Evolutionary conservation across 2,329 filamentous ascomycete genomes (phyloP).

Genomic region (Cladosporium sp.): DNA sequence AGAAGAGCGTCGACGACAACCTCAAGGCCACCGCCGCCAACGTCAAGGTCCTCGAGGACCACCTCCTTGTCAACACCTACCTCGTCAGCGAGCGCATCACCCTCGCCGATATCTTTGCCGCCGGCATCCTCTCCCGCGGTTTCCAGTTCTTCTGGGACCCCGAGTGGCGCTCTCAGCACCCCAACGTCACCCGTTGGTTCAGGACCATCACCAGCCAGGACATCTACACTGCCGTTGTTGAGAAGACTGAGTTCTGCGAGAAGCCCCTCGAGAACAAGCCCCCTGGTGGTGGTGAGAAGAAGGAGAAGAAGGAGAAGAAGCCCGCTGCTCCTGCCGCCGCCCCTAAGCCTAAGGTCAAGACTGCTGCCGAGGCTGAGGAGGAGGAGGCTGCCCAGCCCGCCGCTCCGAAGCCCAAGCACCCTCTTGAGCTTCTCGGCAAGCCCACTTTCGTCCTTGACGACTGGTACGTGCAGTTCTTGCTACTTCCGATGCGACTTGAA

Average conservation of each 20-base stretch:
- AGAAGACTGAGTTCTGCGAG: slow-evolving; percentile 72
- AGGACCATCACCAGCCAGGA: slow-evolving; percentile 88
- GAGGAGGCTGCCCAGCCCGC: slow-evolving; percentile 55
- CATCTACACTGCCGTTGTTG: slow-evolving; percentile 75
- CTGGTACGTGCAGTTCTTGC: slow-evolving; percentile 67
- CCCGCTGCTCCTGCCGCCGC: slow-evolving; percentile 14
- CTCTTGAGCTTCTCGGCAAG: slow-evolving; percentile 75
- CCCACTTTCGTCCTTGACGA: slow-evolving; percentile 83
- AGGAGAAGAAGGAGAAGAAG: slow-evolving; percentile 41
- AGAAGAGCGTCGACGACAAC: slow-evolving; percentile 85
- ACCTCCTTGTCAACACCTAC: slow-evolving; percentile 90
- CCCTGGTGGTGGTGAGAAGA: slow-evolving; percentile 43
- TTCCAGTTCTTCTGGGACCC: slow-evolving; percentile 95
- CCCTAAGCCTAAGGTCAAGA: slow-evolving; percentile 45
- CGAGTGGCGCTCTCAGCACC: slow-evolving; percentile 75
- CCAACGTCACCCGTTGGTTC: slow-evolving; percentile 88
- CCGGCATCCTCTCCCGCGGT: slow-evolving; percentile 72
- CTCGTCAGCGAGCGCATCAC: slow-evolving; percentile 97
- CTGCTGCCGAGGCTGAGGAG: slow-evolving; percentile 53
- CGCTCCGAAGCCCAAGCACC: slow-evolving; percentile 92
- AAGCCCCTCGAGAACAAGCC: slow-evolving; percentile 66
- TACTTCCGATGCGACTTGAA: slow-evolving; percentile 58
- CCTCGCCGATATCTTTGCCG: slow-evolving; percentile 85
- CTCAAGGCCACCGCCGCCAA: slow-evolving; percentile 63
- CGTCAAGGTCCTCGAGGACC: slow-evolving; percentile 70